These are phyloP conservation scores for Aspergillus hortae DNA, from an alignment of 2,329 filamentous ascomycete species.

Conservation along the genomic window DNA sequence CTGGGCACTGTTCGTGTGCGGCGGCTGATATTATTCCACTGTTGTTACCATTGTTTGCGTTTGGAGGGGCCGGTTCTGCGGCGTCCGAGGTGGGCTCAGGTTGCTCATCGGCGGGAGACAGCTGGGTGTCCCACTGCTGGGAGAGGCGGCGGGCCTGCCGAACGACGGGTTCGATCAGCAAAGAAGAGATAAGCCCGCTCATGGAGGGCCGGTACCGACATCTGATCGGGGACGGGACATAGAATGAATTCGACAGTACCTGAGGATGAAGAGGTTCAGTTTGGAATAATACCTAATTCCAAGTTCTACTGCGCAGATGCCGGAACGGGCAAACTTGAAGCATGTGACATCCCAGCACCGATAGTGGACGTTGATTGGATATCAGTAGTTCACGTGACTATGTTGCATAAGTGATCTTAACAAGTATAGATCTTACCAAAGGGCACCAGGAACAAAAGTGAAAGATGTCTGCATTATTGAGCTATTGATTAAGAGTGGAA, in stretches of 20 bases:
- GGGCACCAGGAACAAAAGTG: not conserved
- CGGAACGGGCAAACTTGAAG: slow-evolving; percentile 9
- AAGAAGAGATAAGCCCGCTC: slow-evolving; percentile 43
- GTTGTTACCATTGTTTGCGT: slow-evolving; percentile 12
- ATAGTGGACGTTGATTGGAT: slow-evolving; percentile 9
- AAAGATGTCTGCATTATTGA: too few species aligned
- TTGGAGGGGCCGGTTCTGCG: slow-evolving; percentile 17
- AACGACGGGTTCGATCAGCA: slow-evolving; percentile 42
- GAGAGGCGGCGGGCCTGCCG: slow-evolving; percentile 42
- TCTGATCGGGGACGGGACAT: slow-evolving; percentile 6
- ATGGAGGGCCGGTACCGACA: slow-evolving; percentile 32
- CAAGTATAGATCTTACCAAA: too few species aligned
- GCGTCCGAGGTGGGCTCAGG: slow-evolving; percentile 20
- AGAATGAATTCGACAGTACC: not conserved
- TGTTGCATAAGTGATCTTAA: too few species aligned
- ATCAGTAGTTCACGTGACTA: not conserved
- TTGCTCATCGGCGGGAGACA: slow-evolving; percentile 22
- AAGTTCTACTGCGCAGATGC: slow-evolving; percentile 4
- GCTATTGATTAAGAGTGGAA: too few species aligned
- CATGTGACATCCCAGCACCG: slow-evolving; percentile 12
- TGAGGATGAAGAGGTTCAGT: not conserved
- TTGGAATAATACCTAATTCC: not conserved
- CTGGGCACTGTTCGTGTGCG: slow-evolving; percentile 10
- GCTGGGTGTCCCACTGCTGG: slow-evolving; percentile 14
- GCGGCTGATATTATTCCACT: slow-evolving; percentile 8